These are phyloP conservation scores for Trypethelium eluteriae DNA, from an alignment of 495 filamentous ascomycete species.

Conservation along the genomic window DNA sequence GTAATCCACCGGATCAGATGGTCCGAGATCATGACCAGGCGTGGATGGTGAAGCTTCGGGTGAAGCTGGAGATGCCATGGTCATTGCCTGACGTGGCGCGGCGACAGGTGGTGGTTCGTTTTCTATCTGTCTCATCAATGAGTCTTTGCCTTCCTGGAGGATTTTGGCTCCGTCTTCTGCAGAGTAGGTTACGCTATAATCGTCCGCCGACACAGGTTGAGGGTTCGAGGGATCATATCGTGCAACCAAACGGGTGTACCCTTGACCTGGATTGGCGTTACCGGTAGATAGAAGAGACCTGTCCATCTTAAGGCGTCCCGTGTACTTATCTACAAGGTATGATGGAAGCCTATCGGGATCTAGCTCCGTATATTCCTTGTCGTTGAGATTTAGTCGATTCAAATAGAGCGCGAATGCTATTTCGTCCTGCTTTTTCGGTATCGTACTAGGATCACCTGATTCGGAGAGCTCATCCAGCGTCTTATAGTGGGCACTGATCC, in stretches of 20 bases:
- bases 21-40: conserved; percentile 22
- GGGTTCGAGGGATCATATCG: neutral
- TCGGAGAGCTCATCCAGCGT: neutral
- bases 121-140: conserved; percentile 36
- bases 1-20: conserved; percentile 30
- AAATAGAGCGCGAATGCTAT: conserved; percentile 6
- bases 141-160: conserved; percentile 34
- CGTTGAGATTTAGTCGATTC: conserved; percentile 1
- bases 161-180: conserved; percentile 32
- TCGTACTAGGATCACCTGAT: neutral
- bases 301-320: neutral
- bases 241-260: conserved; percentile 1
- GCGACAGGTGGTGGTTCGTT: conserved; percentile 15
- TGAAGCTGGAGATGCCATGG: conserved; percentile 15
- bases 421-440: neutral
- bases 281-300: neutral
- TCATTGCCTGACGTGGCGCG: conserved; percentile 10
- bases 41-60: conserved; percentile 22
- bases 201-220: conserved; percentile 22
- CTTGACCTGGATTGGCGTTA: neutral
- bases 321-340: conserved; percentile 5
- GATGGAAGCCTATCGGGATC: conserved; percentile 4
- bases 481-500: conserved; percentile 3
- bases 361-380: neutral
- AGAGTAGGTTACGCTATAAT: conserved; percentile 34